Base-by-base conservation (phyloP, 1,139 yeast genomes). In the Yamadazyma taylorii region DNA sequence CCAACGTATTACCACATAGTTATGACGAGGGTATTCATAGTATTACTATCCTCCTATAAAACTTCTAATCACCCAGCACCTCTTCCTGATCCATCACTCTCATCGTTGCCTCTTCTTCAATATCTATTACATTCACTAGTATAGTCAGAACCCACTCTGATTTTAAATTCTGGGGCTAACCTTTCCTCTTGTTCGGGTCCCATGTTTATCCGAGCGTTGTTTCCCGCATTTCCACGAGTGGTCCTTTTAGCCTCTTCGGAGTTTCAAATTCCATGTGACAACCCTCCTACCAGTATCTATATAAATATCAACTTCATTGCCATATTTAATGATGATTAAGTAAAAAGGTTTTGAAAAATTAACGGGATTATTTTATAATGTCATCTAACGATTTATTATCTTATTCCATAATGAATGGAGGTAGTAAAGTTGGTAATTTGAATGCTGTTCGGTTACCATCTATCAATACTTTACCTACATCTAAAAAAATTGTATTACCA, bases 401-500 rank as follows among this genome's bases (percentile, higher is more conserved):
- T 37, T 64, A 65, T 41, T 63, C 69, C 16, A 63, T 65, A 28
- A 63, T 63, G 68, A 55, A 58, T 36, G 45, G 46, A 24, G 55
- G 55, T 16, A 17, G 19, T 9, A 48, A 42, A 32, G 40, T 42
- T 21, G 39, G 35, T 29, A 30, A 30, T 16, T 21, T 41, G 19
- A 42, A 45, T 16, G 38, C 46, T 7, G 24, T 41, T 24, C 38
- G 26, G 9, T 30, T 37, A 35, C 42, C 45, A 28, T 36, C 41
- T 7, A 29, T 41, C 17, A 32, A 24, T 30, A 17, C 35, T n/a
- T 32, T 35, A 24, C 46, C 42, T 6, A 33, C 23, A 17, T 19
- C 29, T 14, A 37, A 40, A 13, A 43, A 50, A 19, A 41, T 52
- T 15, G 46, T 44, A 5, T 45, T 52, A 30, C 57, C 57, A 6